These are phyloP conservation scores for Fusarium fracticaudum DNA, from an alignment of 2,329 filamentous ascomycete species.

Conservation along the genomic window DNA sequence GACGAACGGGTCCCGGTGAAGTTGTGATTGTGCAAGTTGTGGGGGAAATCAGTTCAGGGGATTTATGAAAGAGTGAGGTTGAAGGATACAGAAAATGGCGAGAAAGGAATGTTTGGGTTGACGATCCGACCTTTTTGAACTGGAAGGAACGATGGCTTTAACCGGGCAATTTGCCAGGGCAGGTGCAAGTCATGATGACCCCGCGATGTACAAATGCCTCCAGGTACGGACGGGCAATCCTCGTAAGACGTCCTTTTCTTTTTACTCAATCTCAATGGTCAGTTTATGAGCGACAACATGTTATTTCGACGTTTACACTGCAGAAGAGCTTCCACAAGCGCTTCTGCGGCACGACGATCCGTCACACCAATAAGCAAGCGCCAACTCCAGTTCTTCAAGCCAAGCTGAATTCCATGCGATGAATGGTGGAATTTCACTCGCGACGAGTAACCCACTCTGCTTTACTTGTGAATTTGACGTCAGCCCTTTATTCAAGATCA, in stretches of 20 bases:
- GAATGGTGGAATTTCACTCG: background rate
- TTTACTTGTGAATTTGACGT: background rate
- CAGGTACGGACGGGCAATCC: background rate
- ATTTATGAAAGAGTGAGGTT: background rate
- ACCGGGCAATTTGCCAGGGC: background rate
- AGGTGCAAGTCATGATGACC: slow-evolving; percentile 9
- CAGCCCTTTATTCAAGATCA: background rate
- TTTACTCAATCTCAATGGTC: slow-evolving; percentile 14
- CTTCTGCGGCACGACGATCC: slow-evolving; percentile 37
- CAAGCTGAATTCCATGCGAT: background rate
- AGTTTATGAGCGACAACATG: background rate
- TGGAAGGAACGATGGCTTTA: slow-evolving; percentile 17
- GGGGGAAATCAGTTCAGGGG: background rate
- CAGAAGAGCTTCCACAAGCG: slow-evolving; percentile 4
- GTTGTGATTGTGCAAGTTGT: background rate
- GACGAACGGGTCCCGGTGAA: background rate
- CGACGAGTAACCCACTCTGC: background rate
- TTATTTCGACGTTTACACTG: background rate
- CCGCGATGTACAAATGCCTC: slow-evolving; percentile 12
- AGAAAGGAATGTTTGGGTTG: background rate
- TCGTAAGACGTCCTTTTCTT: slow-evolving; percentile 16
- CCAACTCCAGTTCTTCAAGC: background rate
- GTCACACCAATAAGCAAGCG: slow-evolving; percentile 6
- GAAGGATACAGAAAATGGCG: background rate
- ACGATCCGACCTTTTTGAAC: background rate